Base-by-base conservation (phyloP, 768 basidiomycete species). In the Naganishia randhawae region DNA sequence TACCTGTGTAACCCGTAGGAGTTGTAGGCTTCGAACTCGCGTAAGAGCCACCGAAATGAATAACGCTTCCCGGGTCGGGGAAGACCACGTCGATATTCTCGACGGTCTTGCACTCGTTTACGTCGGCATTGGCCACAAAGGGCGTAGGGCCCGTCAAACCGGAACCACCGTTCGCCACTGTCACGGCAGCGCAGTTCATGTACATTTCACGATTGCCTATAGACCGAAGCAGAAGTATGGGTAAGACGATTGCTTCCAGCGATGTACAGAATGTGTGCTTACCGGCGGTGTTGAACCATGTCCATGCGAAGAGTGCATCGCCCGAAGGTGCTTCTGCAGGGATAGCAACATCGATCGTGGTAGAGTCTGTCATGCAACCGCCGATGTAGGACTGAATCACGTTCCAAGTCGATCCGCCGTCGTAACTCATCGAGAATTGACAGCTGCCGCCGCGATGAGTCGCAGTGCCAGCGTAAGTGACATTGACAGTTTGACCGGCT, bases 361-460 rank as follows among this genome's bases (percentile, higher is more conserved):
- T 45, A 19, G 68, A 69, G 32, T 73, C 71, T 50, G 78, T 65
- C 32, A 78, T 69, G 65, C 80, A 81, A 5, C 81, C 81, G 8
- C 81, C 81, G 17, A 81, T 74, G 41, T 76, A 61, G 16, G 72
- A 73, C 41, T 73, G 70, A 57, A 82, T 80, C 61, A 81, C 68
- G 33, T 77, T 76, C 72, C 80, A 82, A 7, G 77, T 80, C 29
- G 65, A 67, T n/a, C 81, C 81, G 51, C 76, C 68, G 67, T 82
- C 81, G 73, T 81, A 81, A 19, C 77, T 78, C 71, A 82, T 71
- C 3, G 77, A 75, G 50, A 78, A 73, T 65, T 82, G 81, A 69
- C 80, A 81, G 31, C 80, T 81, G 2, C 81, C 81, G 22, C 81
- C 81, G 6, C 67, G 73, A 67, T 82, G 81, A 0, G 72, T 73